Conservation (phyloP, 2,329 filamentous ascomycete species). For the Geosmithia putterillii region DNA sequence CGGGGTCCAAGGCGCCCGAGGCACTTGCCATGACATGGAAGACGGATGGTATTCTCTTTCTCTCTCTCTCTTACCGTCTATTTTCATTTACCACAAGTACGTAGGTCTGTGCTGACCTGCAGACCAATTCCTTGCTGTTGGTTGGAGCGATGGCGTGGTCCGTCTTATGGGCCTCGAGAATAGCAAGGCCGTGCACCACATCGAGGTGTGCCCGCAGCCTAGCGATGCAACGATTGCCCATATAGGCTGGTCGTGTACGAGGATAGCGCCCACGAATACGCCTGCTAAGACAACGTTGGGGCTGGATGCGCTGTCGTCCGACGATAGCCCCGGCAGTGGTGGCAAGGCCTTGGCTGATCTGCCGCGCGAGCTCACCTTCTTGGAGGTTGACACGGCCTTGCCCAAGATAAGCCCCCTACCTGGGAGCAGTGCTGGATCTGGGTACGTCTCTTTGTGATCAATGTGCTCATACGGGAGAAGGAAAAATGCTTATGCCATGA, state of each 20-base stretch:
- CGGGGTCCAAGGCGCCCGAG: constrained; percentile 25
- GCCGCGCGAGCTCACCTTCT: constrained; percentile 58
- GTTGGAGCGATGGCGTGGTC: constrained; percentile 70
- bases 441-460: constrained; percentile 30
- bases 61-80: neutral
- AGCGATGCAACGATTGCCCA: constrained; percentile 31
- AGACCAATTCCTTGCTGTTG: constrained; percentile 70
- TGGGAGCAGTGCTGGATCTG: constrained; percentile 42
- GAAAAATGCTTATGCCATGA: neutral
- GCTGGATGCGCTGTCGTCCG: no score
- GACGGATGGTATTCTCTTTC: constrained; percentile 40
- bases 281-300: neutral
- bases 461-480: neutral
- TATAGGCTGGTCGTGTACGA: constrained; percentile 38
- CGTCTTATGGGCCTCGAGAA: constrained; percentile 69
- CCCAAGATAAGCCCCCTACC: constrained; percentile 66
- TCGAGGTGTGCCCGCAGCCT: constrained; percentile 34
- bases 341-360: constrained; percentile 32
- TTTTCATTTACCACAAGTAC: neutral
- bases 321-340: neutral
- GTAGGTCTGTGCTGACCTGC: neutral
- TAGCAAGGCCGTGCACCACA: constrained; percentile 68
- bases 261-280: neutral
- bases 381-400: constrained; percentile 65
- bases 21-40: constrained; percentile 50